These are phyloP conservation scores for Apiotrichum brassicae DNA, from an alignment of 1,284 basidiomycete genomes.

Conservation along the genomic window DNA sequence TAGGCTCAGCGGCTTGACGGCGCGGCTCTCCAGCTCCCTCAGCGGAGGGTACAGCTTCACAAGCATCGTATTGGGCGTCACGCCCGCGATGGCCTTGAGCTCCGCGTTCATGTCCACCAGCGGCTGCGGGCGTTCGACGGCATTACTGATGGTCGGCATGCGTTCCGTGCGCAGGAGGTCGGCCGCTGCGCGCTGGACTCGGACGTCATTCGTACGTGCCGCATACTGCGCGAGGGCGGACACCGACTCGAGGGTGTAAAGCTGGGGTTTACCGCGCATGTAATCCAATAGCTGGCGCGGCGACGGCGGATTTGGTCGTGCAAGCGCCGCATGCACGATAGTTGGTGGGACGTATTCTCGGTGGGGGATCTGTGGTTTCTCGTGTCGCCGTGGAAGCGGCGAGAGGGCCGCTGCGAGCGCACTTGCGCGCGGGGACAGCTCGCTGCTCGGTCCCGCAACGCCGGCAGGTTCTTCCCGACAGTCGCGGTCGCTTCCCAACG, in stretches of 20 bases:
- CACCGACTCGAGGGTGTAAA: neutral
- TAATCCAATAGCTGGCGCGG: neutral
- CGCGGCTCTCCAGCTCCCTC: neutral
- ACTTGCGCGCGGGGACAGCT: too few relatives aligned
- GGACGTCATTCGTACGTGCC: neutral
- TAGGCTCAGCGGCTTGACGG: neutral
- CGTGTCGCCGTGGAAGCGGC: too few relatives aligned
- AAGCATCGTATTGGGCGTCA: neutral
- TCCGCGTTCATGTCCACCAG: neutral
- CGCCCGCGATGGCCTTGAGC: neutral
- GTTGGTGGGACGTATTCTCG: neutral
- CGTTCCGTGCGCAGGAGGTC: neutral
- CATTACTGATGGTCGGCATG: neutral
- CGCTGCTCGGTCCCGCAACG: too few relatives aligned
- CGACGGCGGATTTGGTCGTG: neutral
- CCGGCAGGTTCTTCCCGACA: too few relatives aligned
- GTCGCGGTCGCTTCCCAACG: neutral
- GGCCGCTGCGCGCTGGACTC: neutral
- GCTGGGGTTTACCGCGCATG: neutral
- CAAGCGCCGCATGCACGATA: conserved; percentile 4
- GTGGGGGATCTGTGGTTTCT: neutral
- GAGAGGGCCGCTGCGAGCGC: too few relatives aligned
- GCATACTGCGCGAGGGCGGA: conserved; percentile 4
- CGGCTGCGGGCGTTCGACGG: neutral
- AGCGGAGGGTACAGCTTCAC: neutral